These are phyloP conservation scores for Lactarius trivialis DNA, from an alignment of 768 basidiomycete genomes.

Conservation along the genomic window DNA sequence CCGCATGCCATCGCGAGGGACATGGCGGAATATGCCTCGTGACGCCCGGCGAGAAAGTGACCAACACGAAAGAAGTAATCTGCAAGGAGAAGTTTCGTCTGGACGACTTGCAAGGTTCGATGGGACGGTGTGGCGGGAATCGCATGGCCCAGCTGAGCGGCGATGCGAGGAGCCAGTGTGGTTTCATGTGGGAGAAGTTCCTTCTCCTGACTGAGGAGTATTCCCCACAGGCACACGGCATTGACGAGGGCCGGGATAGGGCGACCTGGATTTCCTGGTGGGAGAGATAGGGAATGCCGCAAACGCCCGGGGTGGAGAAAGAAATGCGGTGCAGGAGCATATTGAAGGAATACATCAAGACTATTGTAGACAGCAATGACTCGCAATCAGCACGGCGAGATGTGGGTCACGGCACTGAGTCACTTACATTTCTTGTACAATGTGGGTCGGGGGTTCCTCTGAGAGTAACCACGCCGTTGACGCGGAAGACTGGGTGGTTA, in stretches of 20 bases:
- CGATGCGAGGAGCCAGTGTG: conserved; percentile 41
- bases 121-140: conserved; percentile 29
- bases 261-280: conserved; percentile 28
- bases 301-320: conserved; percentile 54
- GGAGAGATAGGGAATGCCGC: conserved; percentile 28
- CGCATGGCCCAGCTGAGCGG: conserved; percentile 43
- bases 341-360: conserved; percentile 50
- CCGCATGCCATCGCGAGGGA: conserved; percentile 29
- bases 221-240: conserved; percentile 34
- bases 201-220: conserved; percentile 25
- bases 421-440: conserved; percentile 19
- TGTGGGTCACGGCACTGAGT: neutral
- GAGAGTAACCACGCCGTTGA: conserved; percentile 4
- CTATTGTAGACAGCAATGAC: conserved; percentile 31
- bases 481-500: neutral
- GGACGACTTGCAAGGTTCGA: conserved; percentile 33
- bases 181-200: conserved; percentile 29
- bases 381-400: neutral
- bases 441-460: conserved; percentile 16
- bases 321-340: conserved; percentile 56
- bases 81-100: conserved; percentile 31
- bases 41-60: conserved; percentile 29
- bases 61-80: conserved; percentile 28
- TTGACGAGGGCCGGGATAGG: conserved; percentile 38
- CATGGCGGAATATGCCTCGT: conserved; percentile 29